Base-by-base conservation (phyloP, 2,329 filamentous ascomycete genomes). In the Colletotrichum somersetense region DNA sequence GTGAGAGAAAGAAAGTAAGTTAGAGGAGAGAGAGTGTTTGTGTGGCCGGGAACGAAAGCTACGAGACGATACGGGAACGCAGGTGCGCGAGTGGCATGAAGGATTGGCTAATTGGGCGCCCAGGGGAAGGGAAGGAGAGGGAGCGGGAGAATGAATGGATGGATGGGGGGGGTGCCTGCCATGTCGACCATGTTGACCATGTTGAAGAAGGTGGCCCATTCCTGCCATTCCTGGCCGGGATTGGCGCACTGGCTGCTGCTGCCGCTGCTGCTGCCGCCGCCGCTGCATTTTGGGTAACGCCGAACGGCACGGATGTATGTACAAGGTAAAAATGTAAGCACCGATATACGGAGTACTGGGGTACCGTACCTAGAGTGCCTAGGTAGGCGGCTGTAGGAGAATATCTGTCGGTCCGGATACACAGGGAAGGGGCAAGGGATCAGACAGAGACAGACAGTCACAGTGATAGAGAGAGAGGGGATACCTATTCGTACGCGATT, bases 181-280 rank as follows among this genome's bases (percentile, higher is more conserved):
- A 46, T 56, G 20, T 23, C 44, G 62, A 64, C 52, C 50, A 46
- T 56, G 20, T 23, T 56, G 62, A 64, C 52, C 50, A 46, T 56
- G 20, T 23, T 56, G 62, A 64, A 64, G 62, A 56, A 55, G 44
- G 56, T 33, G 62, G 50, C 11, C 50, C 23, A 52, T 52, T 20
- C 12, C 46, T 52, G 40, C 33, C 42, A 18, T 50, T 23, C 44
- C 30, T 16, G 44, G 12, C 30, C n/a, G 44, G 59, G 46, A 52
- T n/a, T 30, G 42, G 44, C 42, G 48, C 26, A 50, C 30, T 1
- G 12, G n/a, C 30, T 30, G 30, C 30, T 30, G 30, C 30, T 30
- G 30, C 30, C 3, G n/a, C 30, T 30, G 30, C 30, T 30, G 30
- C 30, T 30, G 30, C 30, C 4, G 30, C 30, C 4, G 30, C 30